Evolutionary conservation across 371 early-diverging fungal genomes (phyloP).

Genomic region (Chytridiales sp.): DNA sequence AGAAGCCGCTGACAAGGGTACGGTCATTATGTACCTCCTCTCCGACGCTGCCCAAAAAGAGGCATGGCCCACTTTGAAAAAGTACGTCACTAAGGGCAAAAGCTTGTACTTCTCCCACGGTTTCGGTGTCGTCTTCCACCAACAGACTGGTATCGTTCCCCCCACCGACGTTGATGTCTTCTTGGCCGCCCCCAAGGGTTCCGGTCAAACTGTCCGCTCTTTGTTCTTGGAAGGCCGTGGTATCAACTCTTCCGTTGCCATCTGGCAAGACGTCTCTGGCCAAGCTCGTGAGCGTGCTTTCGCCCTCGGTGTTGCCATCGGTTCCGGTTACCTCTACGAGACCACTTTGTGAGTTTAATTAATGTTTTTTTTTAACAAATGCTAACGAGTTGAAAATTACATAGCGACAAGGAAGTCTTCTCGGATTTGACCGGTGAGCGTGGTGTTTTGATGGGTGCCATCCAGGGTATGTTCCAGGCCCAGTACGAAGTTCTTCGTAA

Average conservation of each 20-base stretch:
- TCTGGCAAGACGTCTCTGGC: slow-evolving; percentile 91
- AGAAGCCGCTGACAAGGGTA: slow-evolving; percentile 87
- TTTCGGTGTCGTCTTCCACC: slow-evolving; percentile 91
- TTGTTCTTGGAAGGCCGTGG: slow-evolving; percentile 96
- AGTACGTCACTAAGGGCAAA: slow-evolving; percentile 92
- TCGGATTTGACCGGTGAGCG: slow-evolving; percentile 97
- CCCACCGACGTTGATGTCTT: slow-evolving; percentile 94
- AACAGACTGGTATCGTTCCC: slow-evolving; percentile 87
- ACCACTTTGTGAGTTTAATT: slow-evolving; percentile 57
- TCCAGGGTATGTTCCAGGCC: slow-evolving; percentile 94
- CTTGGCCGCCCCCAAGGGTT: slow-evolving; percentile 94
- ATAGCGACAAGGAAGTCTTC: slow-evolving; percentile 88
- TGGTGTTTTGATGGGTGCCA: slow-evolving; percentile 97
- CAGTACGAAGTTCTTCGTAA: slow-evolving; percentile 96
- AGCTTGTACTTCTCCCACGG: slow-evolving; percentile 98
- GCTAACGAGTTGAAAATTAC: slow-evolving; percentile 2
- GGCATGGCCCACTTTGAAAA: slow-evolving; percentile 87
- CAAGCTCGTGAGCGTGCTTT: slow-evolving; percentile 90
- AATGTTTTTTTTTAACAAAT: background rate
- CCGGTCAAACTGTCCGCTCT: slow-evolving; percentile 94
- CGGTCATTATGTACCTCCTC: slow-evolving; percentile 92
- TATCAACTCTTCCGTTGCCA: slow-evolving; percentile 96
- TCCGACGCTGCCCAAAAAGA: slow-evolving; percentile 96
- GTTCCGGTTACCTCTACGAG: slow-evolving; percentile 96
- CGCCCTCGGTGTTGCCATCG: slow-evolving; percentile 92